Evolutionary conservation across 345 rosid species (phyloP).

Genomic region (Gossypium mustelinum): DNA sequence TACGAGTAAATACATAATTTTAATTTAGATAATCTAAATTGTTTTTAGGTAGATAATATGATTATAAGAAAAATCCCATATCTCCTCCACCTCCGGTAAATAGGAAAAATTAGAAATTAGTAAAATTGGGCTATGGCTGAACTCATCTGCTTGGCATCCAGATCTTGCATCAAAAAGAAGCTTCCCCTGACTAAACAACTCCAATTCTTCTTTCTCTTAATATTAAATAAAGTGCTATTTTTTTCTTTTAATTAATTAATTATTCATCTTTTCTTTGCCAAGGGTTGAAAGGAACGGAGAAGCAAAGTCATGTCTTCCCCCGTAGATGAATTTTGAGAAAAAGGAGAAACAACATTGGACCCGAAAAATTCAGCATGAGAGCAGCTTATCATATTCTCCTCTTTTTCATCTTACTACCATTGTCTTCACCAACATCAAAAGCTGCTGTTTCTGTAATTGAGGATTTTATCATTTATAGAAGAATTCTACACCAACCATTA

Average conservation of each 20-base stretch:
- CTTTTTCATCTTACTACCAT: conserved; percentile 22
- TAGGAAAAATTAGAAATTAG: too few species aligned
- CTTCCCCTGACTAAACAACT: conserved; percentile 29
- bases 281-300: background rate
- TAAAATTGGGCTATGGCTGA: background rate
- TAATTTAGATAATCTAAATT: too few species aligned
- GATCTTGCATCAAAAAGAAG: conserved; percentile 72
- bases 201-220: background rate
- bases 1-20: too few species aligned
- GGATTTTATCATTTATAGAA: conserved; percentile 29
- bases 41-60: too few species aligned
- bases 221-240: background rate
- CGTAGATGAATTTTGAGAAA: conserved; percentile 49
- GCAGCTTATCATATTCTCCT: conserved; percentile 27
- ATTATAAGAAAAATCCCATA: too few species aligned
- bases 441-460: background rate
- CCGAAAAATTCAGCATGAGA: conserved; percentile 58
- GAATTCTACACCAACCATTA: conserved; percentile 88
- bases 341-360: conserved; percentile 16
- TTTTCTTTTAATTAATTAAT: background rate
- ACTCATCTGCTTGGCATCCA: conserved; percentile 44
- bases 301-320: background rate
- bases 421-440: background rate
- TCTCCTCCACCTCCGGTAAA: too few species aligned
- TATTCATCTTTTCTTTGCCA: background rate